A percentile compares a stretch with the other conserved stretches of the same genome.
Evolutionary conservation across 805 yeast genomes (phyloP).

Genomic region (Wickerhamomyces tratensis): DNA sequence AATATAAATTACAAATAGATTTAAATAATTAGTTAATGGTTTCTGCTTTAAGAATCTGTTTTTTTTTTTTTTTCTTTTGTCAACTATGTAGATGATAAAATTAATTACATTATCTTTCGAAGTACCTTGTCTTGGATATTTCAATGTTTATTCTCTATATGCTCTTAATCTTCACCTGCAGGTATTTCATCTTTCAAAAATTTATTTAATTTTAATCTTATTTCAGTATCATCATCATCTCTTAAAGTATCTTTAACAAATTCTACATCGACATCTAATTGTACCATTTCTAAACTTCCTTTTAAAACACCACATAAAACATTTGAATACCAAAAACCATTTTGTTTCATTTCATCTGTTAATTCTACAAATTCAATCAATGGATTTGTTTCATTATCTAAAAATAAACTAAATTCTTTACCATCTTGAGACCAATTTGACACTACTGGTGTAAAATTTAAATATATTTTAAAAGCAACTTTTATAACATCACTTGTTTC

Average conservation of each 20-base stretch:
- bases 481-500: constrained; percentile 87
- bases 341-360: constrained; percentile 63
- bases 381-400: constrained; percentile 66
- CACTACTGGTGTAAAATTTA: constrained; percentile 71
- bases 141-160: too few species aligned
- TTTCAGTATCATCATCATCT: constrained; percentile 77
- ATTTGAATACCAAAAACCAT: constrained; percentile 88
- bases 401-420: constrained; percentile 60
- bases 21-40: too few species aligned
- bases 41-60: too few species aligned
- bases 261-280: constrained; percentile 74
- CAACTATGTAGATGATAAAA: too few species aligned
- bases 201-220: constrained; percentile 59
- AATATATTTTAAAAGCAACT: constrained; percentile 83
- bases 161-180: constrained; percentile 74
- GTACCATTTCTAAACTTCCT: constrained; percentile 95
- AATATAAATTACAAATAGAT: too few species aligned
- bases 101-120: too few species aligned
- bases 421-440: constrained; percentile 71
- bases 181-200: constrained; percentile 91
- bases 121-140: too few species aligned
- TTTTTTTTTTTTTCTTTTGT: too few species aligned
- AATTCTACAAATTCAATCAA: constrained; percentile 91
- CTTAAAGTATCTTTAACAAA: constrained; percentile 74
- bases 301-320: constrained; percentile 81